Percentiles rank a stretch among this genome's conserved stretches.
Evolutionary conservation across 345 rosid species (phyloP).

Genomic region (Eucalyptus erythrocorys): DNA sequence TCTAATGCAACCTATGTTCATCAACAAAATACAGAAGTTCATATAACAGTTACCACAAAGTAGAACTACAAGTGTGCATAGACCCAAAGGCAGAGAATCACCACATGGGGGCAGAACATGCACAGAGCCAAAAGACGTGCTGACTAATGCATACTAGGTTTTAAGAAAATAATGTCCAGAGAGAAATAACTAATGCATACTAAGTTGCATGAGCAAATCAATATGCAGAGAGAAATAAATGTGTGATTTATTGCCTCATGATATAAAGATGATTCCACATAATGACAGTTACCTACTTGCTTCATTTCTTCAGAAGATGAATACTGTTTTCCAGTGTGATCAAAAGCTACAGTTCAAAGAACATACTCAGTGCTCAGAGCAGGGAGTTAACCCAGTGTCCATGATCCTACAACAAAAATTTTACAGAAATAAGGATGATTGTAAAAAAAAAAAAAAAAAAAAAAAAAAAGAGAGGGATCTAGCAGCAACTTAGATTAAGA

Average conservation of each 20-base stretch:
- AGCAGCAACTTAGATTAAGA: not conserved
- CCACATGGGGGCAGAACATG: not conserved
- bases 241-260: not conserved
- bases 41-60: not conserved
- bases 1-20: constrained; percentile 55
- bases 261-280: not conserved
- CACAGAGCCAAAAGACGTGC: not conserved
- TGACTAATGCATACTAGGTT: not conserved
- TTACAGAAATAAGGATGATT: not conserved
- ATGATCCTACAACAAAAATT: constrained; percentile 52
- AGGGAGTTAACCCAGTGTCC: constrained; percentile 97
- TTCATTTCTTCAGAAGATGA: constrained; percentile 76
- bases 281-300: constrained; percentile 23
- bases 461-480: not conserved
- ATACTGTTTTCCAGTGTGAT: constrained; percentile 72
- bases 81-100: not conserved
- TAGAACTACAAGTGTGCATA: not conserved
- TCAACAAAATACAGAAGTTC: not conserved
- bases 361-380: constrained; percentile 92
- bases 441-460: not conserved
- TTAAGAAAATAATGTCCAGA: not conserved
- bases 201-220: not conserved
- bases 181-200: not conserved
- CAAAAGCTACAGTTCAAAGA: constrained; percentile 93
- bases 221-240: not conserved